These are phyloP conservation scores for Stipa capillata DNA, from an alignment of 176 grass and related monocot species.

Conservation along the genomic window DNA sequence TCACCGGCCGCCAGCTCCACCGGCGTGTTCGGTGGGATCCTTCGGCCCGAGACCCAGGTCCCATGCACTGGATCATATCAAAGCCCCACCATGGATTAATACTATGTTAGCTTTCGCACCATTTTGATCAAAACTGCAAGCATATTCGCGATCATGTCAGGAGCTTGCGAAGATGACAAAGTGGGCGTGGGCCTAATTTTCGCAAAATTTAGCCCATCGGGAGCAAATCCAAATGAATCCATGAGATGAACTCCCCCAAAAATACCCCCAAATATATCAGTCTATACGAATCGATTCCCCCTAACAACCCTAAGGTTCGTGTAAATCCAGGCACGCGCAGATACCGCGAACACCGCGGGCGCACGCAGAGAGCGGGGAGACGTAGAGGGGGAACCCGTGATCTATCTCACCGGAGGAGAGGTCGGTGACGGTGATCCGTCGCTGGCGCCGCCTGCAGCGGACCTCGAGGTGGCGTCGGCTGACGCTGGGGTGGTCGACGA, in stretches of 20 bases:
- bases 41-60: slow-evolving; percentile 73
- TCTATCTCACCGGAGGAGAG: slow-evolving; percentile 52
- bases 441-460: slow-evolving; percentile 17
- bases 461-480: slow-evolving; percentile 63
- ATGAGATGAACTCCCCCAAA: not conserved
- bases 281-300: not conserved
- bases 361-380: not conserved
- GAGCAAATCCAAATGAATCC: not conserved
- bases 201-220: no score
- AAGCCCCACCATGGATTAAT: not conserved
- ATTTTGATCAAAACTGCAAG: not conserved
- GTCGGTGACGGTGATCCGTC: slow-evolving; percentile 47
- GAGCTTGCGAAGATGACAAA: not conserved
- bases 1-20: slow-evolving; percentile 58
- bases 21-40: slow-evolving; percentile 48
- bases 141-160: not conserved
- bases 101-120: not conserved
- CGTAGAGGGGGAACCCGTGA: not conserved
- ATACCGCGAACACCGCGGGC: not conserved
- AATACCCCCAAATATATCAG: not conserved
- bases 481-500: slow-evolving; percentile 77
- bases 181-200: not conserved
- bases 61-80: slow-evolving; percentile 63
- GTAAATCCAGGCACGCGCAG: not conserved
- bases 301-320: not conserved